Percentiles rank a stretch among this genome's conserved stretches.
Conservation (phyloP, 768 basidiomycete species). For the Termitomyces bulborhizus region DNA sequence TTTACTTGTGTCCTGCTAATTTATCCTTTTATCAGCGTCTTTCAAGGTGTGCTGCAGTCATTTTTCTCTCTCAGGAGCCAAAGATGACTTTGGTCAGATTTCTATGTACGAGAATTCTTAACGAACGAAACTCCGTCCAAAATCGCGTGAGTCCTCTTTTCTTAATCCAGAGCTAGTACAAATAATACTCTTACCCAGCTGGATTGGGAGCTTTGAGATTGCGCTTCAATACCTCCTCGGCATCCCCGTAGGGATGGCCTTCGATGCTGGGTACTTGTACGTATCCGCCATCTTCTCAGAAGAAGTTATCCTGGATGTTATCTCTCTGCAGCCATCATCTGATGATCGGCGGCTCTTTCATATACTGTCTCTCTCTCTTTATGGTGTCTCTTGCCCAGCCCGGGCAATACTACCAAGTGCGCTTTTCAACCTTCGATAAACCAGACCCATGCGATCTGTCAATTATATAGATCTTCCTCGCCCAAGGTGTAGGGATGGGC, state of each 20-base stretch:
- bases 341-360: constrained; percentile 30
- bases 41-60: constrained; percentile 7
- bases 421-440: not conserved
- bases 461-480: constrained; percentile 25
- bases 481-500: constrained; percentile 30
- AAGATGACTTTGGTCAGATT: constrained; percentile 3
- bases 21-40: constrained; percentile 3
- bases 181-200: constrained; percentile 7
- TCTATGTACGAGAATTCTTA: constrained; percentile 13
- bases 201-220: constrained; percentile 31
- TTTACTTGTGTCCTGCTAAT: not conserved
- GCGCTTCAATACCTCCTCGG: constrained; percentile 23
- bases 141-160: constrained; percentile 7
- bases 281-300: not conserved
- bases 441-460: not conserved
- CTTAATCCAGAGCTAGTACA: not conserved
- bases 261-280: constrained; percentile 23
- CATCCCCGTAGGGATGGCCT: constrained; percentile 22
- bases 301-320: not conserved
- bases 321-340: constrained; percentile 24
- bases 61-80: not conserved
- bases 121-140: constrained; percentile 14
- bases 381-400: constrained; percentile 32
- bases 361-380: constrained; percentile 33
- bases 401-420: constrained; percentile 27